Evolutionary conservation across 2,329 filamentous ascomycete species (phyloP).

Genomic region (Aspergillus luchuensis): DNA sequence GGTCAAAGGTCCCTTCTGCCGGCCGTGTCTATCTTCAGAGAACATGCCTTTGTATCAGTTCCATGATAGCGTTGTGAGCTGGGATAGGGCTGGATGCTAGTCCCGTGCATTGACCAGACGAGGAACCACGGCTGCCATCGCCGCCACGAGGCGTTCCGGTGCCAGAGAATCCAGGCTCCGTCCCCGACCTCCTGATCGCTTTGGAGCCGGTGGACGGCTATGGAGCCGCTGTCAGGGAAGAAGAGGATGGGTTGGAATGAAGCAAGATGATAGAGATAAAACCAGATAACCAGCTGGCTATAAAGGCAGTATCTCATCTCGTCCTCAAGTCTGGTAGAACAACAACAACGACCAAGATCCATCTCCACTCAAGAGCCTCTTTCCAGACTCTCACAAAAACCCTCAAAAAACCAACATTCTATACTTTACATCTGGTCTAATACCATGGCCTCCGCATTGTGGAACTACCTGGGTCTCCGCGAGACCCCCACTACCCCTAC

Average conservation of each 20-base stretch:
- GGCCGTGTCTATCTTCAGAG: no score
- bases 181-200: neutral
- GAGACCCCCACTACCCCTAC: conserved; percentile 10
- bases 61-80: neutral
- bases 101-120: neutral
- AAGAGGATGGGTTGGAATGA: no score
- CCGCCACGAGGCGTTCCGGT: neutral
- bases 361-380: no score
- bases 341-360: no score
- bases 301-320: no score
- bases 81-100: neutral
- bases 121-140: neutral
- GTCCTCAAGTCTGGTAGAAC: no score
- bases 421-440: neutral
- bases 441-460: neutral
- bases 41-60: no score
- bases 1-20: no score
- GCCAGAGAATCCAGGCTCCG: neutral
- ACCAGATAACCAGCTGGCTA: no score
- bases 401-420: neutral
- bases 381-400: no score
- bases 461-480: conserved; percentile 40
- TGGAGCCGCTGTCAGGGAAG: neutral
- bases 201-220: neutral
- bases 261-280: no score